Conservation (phyloP, 2,329 filamentous ascomycete species). For the Aspergillus fijiensis region DNA sequence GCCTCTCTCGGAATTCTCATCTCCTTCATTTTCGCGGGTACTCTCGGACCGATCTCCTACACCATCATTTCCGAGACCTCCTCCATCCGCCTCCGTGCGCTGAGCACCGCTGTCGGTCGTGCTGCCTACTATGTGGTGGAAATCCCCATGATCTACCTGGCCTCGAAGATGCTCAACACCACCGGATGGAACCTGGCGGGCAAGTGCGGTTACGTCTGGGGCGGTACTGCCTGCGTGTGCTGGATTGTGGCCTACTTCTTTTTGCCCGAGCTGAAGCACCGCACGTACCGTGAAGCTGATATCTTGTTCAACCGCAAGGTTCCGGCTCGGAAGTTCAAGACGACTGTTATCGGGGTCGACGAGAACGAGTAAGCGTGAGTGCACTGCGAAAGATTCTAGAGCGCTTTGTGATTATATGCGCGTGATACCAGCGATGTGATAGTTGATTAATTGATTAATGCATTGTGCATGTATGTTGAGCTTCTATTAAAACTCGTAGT, state of each 20-base stretch:
- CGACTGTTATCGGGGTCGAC: slow-evolving; percentile 44
- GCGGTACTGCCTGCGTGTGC: slow-evolving; percentile 43
- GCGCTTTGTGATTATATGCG: no score
- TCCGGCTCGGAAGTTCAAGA: slow-evolving; percentile 47
- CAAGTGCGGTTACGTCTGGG: slow-evolving; percentile 53
- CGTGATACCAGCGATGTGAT: no score
- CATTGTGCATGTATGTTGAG: no score
- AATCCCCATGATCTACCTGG: slow-evolving; percentile 45
- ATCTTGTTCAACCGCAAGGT: slow-evolving; percentile 48
- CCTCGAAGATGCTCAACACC: slow-evolving; percentile 42
- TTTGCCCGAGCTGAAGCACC: slow-evolving; percentile 48
- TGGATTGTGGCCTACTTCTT: slow-evolving; percentile 45
- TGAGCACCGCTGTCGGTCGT: slow-evolving; percentile 42
- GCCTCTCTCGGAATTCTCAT: slow-evolving; percentile 41
- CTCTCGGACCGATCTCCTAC: slow-evolving; percentile 40
- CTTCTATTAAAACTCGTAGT: no score
- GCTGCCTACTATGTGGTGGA: slow-evolving; percentile 46
- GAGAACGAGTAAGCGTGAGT: slow-evolving; percentile 31
- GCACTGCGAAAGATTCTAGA: no score
- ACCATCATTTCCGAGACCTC: slow-evolving; percentile 42
- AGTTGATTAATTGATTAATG: no score
- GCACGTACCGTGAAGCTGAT: slow-evolving; percentile 48
- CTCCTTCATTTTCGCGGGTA: slow-evolving; percentile 41
- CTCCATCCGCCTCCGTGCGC: slow-evolving; percentile 38
- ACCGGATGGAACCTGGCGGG: slow-evolving; percentile 45